Percentiles rank a stretch among this genome's conserved stretches.
Evolutionary conservation across 1,284 basidiomycete genomes (phyloP).

Genomic region (Malassezia nana): DNA sequence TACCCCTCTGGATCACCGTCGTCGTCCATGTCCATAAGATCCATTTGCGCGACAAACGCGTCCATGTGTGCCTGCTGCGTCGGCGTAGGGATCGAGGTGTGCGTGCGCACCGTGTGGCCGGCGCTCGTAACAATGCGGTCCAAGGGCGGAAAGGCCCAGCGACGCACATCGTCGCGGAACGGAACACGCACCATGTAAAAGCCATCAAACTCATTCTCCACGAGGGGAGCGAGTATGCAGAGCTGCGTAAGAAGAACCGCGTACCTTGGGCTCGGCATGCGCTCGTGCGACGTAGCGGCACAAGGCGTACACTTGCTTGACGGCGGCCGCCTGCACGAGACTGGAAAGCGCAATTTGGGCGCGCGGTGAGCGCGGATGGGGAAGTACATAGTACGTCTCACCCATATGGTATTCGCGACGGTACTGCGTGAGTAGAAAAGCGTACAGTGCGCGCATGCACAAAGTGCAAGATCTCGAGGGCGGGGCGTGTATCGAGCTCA

Average conservation of each 20-base stretch:
- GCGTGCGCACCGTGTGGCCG: slow-evolving; percentile 63
- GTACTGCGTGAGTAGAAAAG: slow-evolving; percentile 18
- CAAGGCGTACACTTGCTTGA: slow-evolving; percentile 62
- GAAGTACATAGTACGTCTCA: slow-evolving; percentile 80
- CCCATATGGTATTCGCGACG: slow-evolving; percentile 63
- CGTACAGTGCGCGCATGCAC: slow-evolving; percentile 60
- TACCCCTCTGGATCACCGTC: slow-evolving; percentile 54
- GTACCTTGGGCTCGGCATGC: slow-evolving; percentile 71
- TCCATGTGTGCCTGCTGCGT: slow-evolving; percentile 73
- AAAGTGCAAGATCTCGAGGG: slow-evolving; percentile 80
- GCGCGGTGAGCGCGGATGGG: slow-evolving; percentile 58
- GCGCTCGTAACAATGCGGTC: slow-evolving; percentile 65
- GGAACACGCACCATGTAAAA: slow-evolving; percentile 60
- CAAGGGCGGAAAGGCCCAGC: slow-evolving; percentile 74
- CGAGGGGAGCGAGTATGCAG: slow-evolving; percentile 30
- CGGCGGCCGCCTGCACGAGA: slow-evolving; percentile 68
- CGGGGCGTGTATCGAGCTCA: slow-evolving; percentile 62
- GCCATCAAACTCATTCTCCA: slow-evolving; percentile 25
- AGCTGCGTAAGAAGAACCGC: slow-evolving; percentile 41
- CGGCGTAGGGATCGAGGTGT: slow-evolving; percentile 72
- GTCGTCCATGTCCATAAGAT: slow-evolving; percentile 61
- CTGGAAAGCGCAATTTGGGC: slow-evolving; percentile 77
- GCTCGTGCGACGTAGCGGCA: slow-evolving; percentile 68
- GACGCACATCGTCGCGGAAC: slow-evolving; percentile 82
- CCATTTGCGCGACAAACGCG: slow-evolving; percentile 70